Evolutionary conservation across 1,284 basidiomycete genomes (phyloP).

Genomic region (Sanghuangporus sanghuang): DNA sequence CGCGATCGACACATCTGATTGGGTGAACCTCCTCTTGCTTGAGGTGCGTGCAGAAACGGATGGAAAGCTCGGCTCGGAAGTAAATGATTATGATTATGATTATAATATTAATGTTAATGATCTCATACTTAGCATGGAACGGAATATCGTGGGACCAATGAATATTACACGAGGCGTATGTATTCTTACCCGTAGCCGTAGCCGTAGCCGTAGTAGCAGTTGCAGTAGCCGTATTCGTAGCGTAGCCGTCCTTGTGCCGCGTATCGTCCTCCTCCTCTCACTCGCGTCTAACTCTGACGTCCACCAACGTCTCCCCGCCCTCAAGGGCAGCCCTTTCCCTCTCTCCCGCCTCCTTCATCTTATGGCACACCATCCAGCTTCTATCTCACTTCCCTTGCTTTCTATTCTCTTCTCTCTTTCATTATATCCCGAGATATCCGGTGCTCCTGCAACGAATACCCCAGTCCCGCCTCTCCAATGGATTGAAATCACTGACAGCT

Average conservation of each 20-base stretch:
- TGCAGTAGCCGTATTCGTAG: neutral
- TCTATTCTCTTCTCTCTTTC: slow-evolving; percentile 30
- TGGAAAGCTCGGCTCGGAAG: neutral
- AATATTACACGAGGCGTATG: neutral
- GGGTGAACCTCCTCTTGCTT: too few species aligned
- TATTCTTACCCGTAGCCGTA: too few species aligned
- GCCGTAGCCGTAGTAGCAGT: too few species aligned
- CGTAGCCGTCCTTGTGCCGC: neutral
- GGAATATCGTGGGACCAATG: neutral
- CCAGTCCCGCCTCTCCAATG: slow-evolving; percentile 52
- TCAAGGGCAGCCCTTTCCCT: neutral
- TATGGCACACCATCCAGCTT: neutral
- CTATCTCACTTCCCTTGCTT: neutral
- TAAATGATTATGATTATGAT: too few species aligned
- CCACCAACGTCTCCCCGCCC: neutral
- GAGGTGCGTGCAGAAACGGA: neutral
- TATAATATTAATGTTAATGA: too few species aligned
- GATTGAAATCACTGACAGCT: slow-evolving; percentile 60
- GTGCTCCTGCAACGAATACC: slow-evolving; percentile 32
- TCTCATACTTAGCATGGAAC: too few species aligned
- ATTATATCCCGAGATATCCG: slow-evolving; percentile 23
- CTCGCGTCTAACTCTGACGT: neutral
- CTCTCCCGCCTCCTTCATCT: slow-evolving; percentile 1
- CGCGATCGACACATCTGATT: neutral
- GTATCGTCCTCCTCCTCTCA: neutral